phyloP scores from a whole-genome alignment of 768 basidiomycete genomes.

The Rhodocollybia butyracea region DNA sequence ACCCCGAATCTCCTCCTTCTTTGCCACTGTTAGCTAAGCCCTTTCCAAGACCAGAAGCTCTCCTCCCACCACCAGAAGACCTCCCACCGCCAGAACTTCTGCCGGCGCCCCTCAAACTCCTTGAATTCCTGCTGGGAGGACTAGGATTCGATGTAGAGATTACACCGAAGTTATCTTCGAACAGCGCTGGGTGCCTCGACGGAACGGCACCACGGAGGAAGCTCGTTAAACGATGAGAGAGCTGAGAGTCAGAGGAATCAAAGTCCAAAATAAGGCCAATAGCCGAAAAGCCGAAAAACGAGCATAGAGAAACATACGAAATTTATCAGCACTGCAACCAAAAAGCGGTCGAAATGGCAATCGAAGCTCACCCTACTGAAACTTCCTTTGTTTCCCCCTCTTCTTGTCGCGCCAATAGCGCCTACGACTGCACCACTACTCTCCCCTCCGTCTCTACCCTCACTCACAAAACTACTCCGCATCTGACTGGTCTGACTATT shows the following conservation, averaged over 20 bases:
- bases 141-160: background rate
- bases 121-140: background rate
- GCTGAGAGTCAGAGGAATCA: background rate
- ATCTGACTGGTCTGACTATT: background rate
- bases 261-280: background rate
- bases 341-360: too few species aligned
- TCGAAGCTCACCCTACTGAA: background rate
- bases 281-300: background rate
- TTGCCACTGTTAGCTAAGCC: background rate
- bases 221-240: background rate
- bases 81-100: background rate
- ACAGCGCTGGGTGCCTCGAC: background rate
- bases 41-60: background rate
- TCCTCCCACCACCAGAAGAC: background rate
- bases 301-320: background rate
- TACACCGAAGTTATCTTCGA: background rate
- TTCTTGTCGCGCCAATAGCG: background rate
- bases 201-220: slow-evolving; percentile 1
- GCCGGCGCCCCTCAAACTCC: background rate
- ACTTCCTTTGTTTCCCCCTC: background rate
- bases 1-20: background rate
- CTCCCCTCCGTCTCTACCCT: background rate
- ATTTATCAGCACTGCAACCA: too few species aligned
- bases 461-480: background rate
- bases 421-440: background rate